A percentile compares a stretch with the other conserved stretches of the same genome.
phyloP scores from a whole-genome alignment of 495 filamentous ascomycete species.

The Entonaema liquescens region DNA sequence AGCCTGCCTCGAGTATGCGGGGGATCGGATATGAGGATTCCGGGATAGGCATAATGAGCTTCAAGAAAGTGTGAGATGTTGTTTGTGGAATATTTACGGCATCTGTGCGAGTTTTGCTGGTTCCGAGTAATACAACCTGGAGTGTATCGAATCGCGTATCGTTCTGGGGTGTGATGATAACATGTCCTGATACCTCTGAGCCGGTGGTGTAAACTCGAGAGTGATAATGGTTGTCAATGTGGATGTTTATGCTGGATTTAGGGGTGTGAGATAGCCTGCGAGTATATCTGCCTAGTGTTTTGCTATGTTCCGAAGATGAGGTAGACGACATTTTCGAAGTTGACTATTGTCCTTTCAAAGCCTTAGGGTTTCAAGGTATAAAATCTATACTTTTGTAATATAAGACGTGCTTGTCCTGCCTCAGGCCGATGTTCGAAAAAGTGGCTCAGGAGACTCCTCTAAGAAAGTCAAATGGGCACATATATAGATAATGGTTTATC shows the following conservation, averaged over 20 bases:
- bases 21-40: conserved; percentile 73
- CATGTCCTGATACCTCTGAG: conserved; percentile 55
- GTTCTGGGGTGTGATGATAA: conserved; percentile 64
- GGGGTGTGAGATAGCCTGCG: conserved; percentile 32
- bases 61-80: conserved; percentile 72
- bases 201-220: conserved; percentile 61
- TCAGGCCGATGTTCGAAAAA: not conserved
- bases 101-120: conserved; percentile 53
- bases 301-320: conserved; percentile 23
- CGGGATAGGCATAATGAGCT: conserved; percentile 80
- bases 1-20: conserved; percentile 71
- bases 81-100: conserved; percentile 52
- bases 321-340: conserved; percentile 30
- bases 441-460: not conserved
- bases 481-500: not conserved
- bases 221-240: conserved; percentile 56
- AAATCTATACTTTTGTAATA: not conserved
- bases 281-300: conserved; percentile 26
- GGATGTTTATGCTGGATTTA: conserved; percentile 53
- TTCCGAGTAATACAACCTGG: conserved; percentile 83
- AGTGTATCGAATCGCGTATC: conserved; percentile 82
- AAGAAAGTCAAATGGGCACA: not conserved
- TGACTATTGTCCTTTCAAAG: not conserved
- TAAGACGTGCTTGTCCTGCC: not conserved
- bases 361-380: not conserved